A percentile compares a stretch with the other conserved stretches of the same genome.
Conservation (phyloP, 2,329 filamentous ascomycete genomes). For the Rachicladosporium sp. region DNA sequence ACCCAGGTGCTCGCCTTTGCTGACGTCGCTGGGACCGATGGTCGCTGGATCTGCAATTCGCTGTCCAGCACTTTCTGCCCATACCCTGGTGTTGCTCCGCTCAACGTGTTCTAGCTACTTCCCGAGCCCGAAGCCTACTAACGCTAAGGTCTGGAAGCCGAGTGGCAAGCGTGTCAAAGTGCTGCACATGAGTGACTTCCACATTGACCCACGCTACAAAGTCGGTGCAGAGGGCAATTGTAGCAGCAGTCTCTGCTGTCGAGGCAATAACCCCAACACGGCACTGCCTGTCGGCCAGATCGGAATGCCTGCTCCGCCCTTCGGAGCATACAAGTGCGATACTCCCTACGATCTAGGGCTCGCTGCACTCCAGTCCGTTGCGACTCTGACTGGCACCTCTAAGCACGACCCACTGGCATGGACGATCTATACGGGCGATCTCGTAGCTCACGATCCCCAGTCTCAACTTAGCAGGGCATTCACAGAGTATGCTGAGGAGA, state of each 20-base stretch:
- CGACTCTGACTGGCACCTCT: conserved; percentile 43
- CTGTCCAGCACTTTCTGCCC: conserved; percentile 37
- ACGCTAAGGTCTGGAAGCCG: conserved; percentile 31
- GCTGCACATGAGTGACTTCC: conserved; percentile 44
- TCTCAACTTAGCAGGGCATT: conserved; percentile 41
- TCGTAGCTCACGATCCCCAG: conserved; percentile 43
- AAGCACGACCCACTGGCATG: conserved; percentile 36
- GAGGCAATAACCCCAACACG: conserved; percentile 30
- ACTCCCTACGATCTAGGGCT: conserved; percentile 46
- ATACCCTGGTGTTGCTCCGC: conserved; percentile 30
- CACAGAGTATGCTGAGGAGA: conserved; percentile 41
- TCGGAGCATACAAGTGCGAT: conserved; percentile 45
- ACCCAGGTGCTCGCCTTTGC: conserved; percentile 44
- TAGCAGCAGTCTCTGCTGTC: conserved; percentile 39
- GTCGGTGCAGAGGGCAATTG: conserved; percentile 44
- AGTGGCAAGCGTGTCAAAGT: conserved; percentile 45
- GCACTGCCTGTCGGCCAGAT: conserved; percentile 23
- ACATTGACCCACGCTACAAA: conserved; percentile 41
- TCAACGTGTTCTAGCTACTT: conserved; percentile 37
- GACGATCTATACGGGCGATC: conserved; percentile 45
- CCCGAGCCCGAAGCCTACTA: conserved; percentile 41
- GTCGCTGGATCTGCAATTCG: conserved; percentile 44
- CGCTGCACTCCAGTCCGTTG: conserved; percentile 44
- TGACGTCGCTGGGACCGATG: conserved; percentile 42
- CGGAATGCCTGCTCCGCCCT: conserved; percentile 38